Evolutionary conservation across 768 basidiomycete genomes (phyloP).

Genomic region (Lyophyllum semitale): DNA sequence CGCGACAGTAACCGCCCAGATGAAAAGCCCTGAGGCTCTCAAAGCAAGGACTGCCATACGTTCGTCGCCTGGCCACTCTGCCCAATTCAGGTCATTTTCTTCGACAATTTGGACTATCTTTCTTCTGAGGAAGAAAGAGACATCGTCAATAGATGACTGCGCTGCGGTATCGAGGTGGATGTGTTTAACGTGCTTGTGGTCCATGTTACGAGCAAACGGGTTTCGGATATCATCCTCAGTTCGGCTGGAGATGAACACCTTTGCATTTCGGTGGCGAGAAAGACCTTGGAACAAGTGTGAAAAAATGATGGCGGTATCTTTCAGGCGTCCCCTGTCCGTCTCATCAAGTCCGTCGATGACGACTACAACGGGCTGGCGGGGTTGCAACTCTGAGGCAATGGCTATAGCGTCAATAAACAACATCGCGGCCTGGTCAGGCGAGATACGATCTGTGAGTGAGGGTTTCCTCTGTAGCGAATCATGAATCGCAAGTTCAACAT

Average conservation of each 20-base stretch:
- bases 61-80: conserved; percentile 14
- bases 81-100: conserved; percentile 12
- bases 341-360: conserved; percentile 21
- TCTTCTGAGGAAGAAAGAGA: conserved; percentile 9
- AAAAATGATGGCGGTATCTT: conserved; percentile 14
- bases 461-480: conserved; percentile 10
- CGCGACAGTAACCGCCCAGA: conserved; percentile 17
- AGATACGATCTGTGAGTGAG: conserved; percentile 13
- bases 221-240: conserved; percentile 19
- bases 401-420: conserved; percentile 15
- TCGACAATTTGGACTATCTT: conserved; percentile 8
- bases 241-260: conserved; percentile 20
- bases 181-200: conserved; percentile 13
- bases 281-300: conserved; percentile 9
- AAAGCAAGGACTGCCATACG: conserved; percentile 1
- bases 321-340: conserved; percentile 10
- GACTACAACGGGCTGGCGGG: conserved; percentile 13
- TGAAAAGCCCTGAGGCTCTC: conserved; percentile 15
- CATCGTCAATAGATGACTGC: conserved; percentile 15
- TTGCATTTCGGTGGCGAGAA: conserved; percentile 5
- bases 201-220: conserved; percentile 7
- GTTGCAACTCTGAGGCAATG: conserved; percentile 9
- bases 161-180: conserved; percentile 15
- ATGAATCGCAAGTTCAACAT: conserved; percentile 8
- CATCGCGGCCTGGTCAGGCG: conserved; percentile 13